Conservation (phyloP, 1,284 basidiomycete genomes). For the Malassezia restricta region DNA sequence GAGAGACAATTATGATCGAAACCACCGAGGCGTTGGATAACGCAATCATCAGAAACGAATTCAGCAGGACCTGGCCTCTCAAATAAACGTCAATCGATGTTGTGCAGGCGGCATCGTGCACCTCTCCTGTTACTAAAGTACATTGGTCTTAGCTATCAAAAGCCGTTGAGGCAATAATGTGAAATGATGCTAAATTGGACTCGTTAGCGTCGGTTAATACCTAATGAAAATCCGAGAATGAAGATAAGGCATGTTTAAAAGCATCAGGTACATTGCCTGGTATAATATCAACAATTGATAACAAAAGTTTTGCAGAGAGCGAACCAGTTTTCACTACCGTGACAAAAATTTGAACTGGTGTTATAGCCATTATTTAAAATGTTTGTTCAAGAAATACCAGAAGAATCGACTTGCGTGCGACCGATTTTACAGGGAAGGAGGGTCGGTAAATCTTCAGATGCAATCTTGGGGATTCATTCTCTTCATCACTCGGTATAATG, state of each 20-base stretch:
- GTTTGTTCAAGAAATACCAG: constrained; percentile 66
- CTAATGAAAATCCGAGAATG: constrained; percentile 53
- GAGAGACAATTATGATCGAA: constrained; percentile 55
- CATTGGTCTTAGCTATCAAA: constrained; percentile 81
- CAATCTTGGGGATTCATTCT: constrained; percentile 58
- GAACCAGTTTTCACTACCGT: constrained; percentile 65
- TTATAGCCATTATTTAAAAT: constrained; percentile 64
- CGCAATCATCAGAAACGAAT: constrained; percentile 72
- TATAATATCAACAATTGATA: constrained; percentile 62
- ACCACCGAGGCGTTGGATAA: constrained; percentile 82
- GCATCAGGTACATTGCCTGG: constrained; percentile 50
- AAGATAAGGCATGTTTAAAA: constrained; percentile 23
- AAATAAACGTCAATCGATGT: constrained; percentile 77
- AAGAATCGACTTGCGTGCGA: constrained; percentile 62
- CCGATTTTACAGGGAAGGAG: constrained; percentile 88
- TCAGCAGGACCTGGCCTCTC: constrained; percentile 67
- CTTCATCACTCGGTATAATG: constrained; percentile 42
- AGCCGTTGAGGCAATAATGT: constrained; percentile 90
- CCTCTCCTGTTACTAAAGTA: constrained; percentile 77
- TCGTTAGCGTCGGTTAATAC: constrained; percentile 65
- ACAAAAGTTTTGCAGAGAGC: constrained; percentile 38
- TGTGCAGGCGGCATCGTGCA: constrained; percentile 58
- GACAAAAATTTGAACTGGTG: constrained; percentile 69
- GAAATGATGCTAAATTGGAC: constrained; percentile 84
- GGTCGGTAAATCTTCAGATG: constrained; percentile 63